Percentiles rank a stretch among this genome's conserved stretches.
These are phyloP conservation scores for Trichophyton schoenleinii DNA, from an alignment of 2,329 filamentous ascomycete species.

Conservation along the genomic window DNA sequence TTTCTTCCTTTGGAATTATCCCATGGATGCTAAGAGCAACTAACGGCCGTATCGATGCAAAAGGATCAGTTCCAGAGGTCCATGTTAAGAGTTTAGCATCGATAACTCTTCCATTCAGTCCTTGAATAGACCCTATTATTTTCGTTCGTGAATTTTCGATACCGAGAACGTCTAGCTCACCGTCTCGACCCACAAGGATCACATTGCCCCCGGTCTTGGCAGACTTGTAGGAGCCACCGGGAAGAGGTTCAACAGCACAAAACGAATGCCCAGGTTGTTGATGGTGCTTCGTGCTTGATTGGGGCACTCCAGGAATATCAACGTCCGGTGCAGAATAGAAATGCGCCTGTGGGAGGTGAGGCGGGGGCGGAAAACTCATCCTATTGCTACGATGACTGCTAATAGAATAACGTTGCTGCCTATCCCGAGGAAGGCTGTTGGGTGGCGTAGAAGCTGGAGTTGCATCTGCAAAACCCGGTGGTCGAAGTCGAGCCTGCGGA, in stretches of 20 bases:
- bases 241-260: conserved; percentile 66
- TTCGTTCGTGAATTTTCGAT: conserved; percentile 62
- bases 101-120: conserved; percentile 65
- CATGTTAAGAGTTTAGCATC: conserved; percentile 73
- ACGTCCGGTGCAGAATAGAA: conserved; percentile 66
- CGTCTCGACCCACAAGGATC: conserved; percentile 71
- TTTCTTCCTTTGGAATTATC: conserved; percentile 40
- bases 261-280: conserved; percentile 50
- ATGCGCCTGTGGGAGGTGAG: conserved; percentile 63
- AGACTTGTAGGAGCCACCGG: conserved; percentile 33
- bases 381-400: conserved; percentile 20
- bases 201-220: conserved; percentile 40
- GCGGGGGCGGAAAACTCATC: conserved; percentile 41
- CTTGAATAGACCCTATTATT: conserved; percentile 57
- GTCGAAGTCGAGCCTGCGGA: conserved; percentile 27
- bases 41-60: conserved; percentile 52
- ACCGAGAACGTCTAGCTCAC: conserved; percentile 62
- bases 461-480: conserved; percentile 32
- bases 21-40: conserved; percentile 73
- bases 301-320: conserved; percentile 40
- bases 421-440: conserved; percentile 27
- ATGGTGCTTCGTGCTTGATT: conserved; percentile 10
- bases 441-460: conserved; percentile 26
- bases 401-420: conserved; percentile 28
- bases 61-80: conserved; percentile 42